Evolutionary conservation across 2,329 filamentous ascomycete species (phyloP).

Genomic region (Aspergillus neoniger): DNA sequence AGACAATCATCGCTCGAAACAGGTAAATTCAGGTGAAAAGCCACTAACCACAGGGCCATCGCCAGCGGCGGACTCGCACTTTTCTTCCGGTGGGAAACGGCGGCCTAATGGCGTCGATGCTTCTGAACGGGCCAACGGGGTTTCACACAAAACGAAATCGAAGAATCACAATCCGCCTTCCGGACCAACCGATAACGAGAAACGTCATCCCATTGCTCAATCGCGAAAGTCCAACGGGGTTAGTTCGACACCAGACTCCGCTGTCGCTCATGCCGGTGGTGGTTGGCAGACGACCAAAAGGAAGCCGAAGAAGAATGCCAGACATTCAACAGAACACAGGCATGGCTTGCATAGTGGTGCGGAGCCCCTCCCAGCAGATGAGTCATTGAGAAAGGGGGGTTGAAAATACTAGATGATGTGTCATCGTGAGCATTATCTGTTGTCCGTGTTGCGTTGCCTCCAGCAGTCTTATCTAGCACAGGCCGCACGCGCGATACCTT

Average conservation of each 20-base stretch:
- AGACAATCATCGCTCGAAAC: slow-evolving; percentile 32
- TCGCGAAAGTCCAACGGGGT: slow-evolving; percentile 37
- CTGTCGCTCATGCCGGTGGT: slow-evolving; percentile 22
- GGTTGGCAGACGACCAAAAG: slow-evolving; percentile 51
- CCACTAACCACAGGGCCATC: slow-evolving; percentile 27
- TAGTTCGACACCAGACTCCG: slow-evolving; percentile 29
- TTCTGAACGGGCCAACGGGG: slow-evolving; percentile 39
- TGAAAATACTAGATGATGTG: slow-evolving; percentile 28
- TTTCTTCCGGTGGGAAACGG: slow-evolving; percentile 35
- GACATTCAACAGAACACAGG: slow-evolving; percentile 36
- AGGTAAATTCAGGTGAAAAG: slow-evolving; percentile 26
- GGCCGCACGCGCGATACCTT: background rate
- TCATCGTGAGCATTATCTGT: background rate
- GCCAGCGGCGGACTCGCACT: slow-evolving; percentile 33
- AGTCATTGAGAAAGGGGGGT: slow-evolving; percentile 49
- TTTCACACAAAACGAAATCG: slow-evolving; percentile 35
- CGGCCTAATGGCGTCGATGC: slow-evolving; percentile 34
- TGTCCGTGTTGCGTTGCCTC: background rate
- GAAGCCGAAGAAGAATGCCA: slow-evolving; percentile 43
- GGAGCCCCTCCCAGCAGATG: slow-evolving; percentile 46
- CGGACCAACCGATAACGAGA: slow-evolving; percentile 29
- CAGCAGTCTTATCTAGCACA: background rate
- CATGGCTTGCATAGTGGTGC: slow-evolving; percentile 31
- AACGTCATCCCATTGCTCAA: slow-evolving; percentile 31
- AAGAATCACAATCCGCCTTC: slow-evolving; percentile 31